These are phyloP conservation scores for Annulohypoxylon nitens DNA, from an alignment of 495 filamentous ascomycete genomes.

Conservation along the genomic window DNA sequence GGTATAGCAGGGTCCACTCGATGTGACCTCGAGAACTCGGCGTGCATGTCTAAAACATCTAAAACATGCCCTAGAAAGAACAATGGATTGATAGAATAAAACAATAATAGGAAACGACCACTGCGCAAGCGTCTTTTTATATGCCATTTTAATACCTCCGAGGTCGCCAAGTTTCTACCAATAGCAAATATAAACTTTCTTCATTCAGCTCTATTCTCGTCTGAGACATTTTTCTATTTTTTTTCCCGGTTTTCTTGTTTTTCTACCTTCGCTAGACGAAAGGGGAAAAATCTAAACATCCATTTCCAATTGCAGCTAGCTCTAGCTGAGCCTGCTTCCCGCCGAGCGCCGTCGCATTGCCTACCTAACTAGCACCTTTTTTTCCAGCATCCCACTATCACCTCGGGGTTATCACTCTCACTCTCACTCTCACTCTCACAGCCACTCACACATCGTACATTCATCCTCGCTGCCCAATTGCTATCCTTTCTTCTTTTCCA, in stretches of 20 bases:
- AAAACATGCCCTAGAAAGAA: slow-evolving; percentile 38
- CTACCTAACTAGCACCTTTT: no score
- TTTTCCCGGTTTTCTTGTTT: not conserved
- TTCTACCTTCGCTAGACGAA: not conserved
- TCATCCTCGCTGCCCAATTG: not conserved
- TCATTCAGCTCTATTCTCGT: not conserved
- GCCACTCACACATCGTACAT: not conserved
- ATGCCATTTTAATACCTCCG: slow-evolving; percentile 13
- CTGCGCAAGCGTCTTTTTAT: slow-evolving; percentile 5
- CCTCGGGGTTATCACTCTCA: no score
- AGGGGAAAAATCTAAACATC: slow-evolving; percentile 1
- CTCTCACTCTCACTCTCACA: not conserved
- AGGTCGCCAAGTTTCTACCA: slow-evolving; percentile 11
- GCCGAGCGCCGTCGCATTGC: slow-evolving; percentile 9
- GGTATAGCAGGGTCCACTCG: slow-evolving; percentile 34
- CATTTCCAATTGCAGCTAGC: not conserved
- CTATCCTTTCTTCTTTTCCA: not conserved
- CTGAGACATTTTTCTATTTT: slow-evolving; percentile 1
- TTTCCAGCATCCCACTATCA: slow-evolving; percentile 1
- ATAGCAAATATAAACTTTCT: not conserved
- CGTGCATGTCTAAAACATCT: slow-evolving; percentile 41
- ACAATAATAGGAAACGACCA: slow-evolving; percentile 23
- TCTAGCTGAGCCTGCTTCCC: not conserved
- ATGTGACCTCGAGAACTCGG: slow-evolving; percentile 22
- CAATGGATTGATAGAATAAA: slow-evolving; percentile 7